Conservation (phyloP, 345 rosid genomes). For the Citrus maxima region DNA sequence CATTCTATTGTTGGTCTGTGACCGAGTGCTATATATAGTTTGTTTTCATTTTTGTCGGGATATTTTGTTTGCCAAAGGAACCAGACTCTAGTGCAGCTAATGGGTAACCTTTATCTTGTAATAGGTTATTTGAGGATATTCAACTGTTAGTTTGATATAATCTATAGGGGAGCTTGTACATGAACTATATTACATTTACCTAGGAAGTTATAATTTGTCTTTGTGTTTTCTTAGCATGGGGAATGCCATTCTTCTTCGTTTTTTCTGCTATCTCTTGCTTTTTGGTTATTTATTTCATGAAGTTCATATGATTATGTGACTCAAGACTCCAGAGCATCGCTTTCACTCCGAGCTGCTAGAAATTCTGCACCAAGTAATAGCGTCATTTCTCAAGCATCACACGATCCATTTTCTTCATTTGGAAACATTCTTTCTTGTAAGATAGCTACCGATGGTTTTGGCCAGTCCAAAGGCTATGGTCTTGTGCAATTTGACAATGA, state of each 20-base stretch:
- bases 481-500: background rate
- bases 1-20: background rate
- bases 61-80: background rate
- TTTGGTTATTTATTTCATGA: background rate
- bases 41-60: background rate
- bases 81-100: too few species aligned
- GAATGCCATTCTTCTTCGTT: background rate
- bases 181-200: background rate
- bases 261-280: background rate
- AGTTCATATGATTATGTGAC: conserved; percentile 1
- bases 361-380: conserved; percentile 44
- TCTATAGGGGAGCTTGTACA: background rate
- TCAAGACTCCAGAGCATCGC: background rate
- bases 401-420: background rate
- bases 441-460: background rate
- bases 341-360: conserved; percentile 7
- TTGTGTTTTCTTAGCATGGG: background rate
- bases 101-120: background rate
- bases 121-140: background rate
- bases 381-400: conserved; percentile 29
- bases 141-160: background rate
- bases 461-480: background rate
- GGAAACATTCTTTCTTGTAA: background rate
- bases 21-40: too few species aligned
- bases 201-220: background rate